Percentiles rank a stretch among this genome's conserved stretches.
Evolutionary conservation across 306 rosid species (phyloP).

Genomic region (Corylus americana): DNA sequence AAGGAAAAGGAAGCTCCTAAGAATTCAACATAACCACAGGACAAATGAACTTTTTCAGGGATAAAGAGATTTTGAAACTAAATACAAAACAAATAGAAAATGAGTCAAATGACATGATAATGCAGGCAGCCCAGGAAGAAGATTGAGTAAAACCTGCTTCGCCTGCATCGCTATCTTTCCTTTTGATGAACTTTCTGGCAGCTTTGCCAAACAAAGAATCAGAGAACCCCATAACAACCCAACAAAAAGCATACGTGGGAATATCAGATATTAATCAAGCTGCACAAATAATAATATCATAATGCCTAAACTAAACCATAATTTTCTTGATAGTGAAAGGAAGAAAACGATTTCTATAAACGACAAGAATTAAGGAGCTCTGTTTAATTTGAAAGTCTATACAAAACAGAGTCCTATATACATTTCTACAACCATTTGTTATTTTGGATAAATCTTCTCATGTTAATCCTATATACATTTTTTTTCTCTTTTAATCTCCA

Average conservation of each 20-base stretch:
- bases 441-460: background rate
- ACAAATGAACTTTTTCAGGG: background rate
- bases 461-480: background rate
- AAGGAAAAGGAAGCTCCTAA: background rate
- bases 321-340: background rate
- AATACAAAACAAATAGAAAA: background rate
- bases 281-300: background rate
- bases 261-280: constrained; percentile 37
- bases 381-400: background rate
- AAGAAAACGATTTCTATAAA: background rate
- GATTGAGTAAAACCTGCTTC: constrained; percentile 63
- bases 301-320: background rate
- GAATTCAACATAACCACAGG: constrained; percentile 1
- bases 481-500: background rate
- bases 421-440: background rate
- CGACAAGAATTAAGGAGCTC: background rate
- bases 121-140: background rate
- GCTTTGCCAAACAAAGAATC: constrained; percentile 52
- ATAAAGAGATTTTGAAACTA: background rate
- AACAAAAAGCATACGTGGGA: constrained; percentile 32
- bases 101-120: background rate
- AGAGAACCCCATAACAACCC: constrained; percentile 57
- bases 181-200: constrained; percentile 54
- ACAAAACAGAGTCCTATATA: background rate
- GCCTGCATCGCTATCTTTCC: constrained; percentile 96